Evolutionary conservation across 441 rosid genomes (phyloP).

Genomic region (Rhodomyrtus psidioides): DNA sequence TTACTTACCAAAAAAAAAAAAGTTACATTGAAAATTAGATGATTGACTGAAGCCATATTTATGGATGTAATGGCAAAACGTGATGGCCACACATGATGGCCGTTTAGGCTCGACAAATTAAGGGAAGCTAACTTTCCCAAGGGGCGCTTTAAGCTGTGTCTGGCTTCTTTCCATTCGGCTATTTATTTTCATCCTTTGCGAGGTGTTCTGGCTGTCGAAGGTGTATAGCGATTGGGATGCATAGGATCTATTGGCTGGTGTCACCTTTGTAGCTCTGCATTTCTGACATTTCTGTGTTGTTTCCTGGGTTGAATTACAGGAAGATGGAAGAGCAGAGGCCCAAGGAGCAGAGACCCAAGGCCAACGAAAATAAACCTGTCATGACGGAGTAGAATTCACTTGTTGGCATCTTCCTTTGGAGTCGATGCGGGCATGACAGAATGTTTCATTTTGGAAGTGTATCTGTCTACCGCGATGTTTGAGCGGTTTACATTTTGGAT

Average conservation of each 20-base stretch:
- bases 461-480: neutral
- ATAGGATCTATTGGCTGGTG: neutral
- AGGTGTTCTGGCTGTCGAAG: neutral
- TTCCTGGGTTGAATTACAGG: slow-evolving; percentile 29
- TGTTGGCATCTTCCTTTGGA: neutral
- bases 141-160: neutral
- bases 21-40: neutral
- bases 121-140: neutral
- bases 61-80: neutral
- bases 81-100: neutral
- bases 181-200: neutral
- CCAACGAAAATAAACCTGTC: slow-evolving; percentile 90
- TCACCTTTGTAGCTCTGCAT: neutral
- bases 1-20: no score
- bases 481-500: neutral
- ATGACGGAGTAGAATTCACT: slow-evolving; percentile 55
- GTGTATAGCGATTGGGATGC: neutral
- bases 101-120: neutral
- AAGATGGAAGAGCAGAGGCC: slow-evolving; percentile 92
- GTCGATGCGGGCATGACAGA: neutral
- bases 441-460: neutral
- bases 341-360: slow-evolving; percentile 82
- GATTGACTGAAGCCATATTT: neutral
- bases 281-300: neutral
- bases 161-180: neutral